Evolutionary conservation across 2,329 filamentous ascomycete species (phyloP).

Genomic region (Coleophoma crateriformis): DNA sequence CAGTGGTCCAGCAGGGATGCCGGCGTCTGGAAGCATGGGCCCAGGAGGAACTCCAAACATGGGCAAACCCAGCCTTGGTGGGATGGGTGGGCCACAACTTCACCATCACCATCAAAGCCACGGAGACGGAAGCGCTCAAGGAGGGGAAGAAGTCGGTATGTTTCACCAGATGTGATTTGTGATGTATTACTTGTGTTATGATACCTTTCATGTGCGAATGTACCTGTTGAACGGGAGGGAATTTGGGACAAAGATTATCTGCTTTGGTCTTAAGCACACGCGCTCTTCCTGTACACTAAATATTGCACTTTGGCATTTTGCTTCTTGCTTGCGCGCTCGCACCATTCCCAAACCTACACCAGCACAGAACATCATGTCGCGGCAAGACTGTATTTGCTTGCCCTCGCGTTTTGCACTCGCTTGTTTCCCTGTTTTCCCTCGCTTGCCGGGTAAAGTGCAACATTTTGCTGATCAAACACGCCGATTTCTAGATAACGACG

Average conservation of each 20-base stretch:
- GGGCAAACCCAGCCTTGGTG: constrained; percentile 60
- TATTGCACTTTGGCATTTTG: constrained; percentile 21
- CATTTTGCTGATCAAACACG: constrained; percentile 22
- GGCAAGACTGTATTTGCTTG: constrained; percentile 19
- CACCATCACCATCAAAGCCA: constrained; percentile 73
- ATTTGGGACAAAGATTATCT: constrained; percentile 8
- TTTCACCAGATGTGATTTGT: constrained; percentile 75
- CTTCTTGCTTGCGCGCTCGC: constrained; percentile 16
- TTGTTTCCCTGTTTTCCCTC: constrained; percentile 8
- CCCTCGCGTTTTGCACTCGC: constrained; percentile 9
- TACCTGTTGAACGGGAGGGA: constrained; percentile 15
- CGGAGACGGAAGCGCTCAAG: constrained; percentile 59
- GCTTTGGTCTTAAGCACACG: constrained; percentile 12
- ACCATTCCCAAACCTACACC: constrained; percentile 10
- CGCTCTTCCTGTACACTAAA: constrained; percentile 30
- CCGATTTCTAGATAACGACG: constrained; percentile 48
- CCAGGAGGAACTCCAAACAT: constrained; percentile 47
- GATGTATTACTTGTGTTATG: constrained; percentile 27
- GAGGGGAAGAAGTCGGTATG: constrained; percentile 90
- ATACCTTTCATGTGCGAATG: constrained; percentile 23
- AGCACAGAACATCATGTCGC: constrained; percentile 21
- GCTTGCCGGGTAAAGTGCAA: constrained; percentile 21
- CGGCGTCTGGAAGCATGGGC: constrained; percentile 57
- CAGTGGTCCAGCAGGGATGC: constrained; percentile 58
- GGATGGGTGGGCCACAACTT: constrained; percentile 59